phyloP scores from a whole-genome alignment of 345 rosid species.

The Camelina sativa region DNA sequence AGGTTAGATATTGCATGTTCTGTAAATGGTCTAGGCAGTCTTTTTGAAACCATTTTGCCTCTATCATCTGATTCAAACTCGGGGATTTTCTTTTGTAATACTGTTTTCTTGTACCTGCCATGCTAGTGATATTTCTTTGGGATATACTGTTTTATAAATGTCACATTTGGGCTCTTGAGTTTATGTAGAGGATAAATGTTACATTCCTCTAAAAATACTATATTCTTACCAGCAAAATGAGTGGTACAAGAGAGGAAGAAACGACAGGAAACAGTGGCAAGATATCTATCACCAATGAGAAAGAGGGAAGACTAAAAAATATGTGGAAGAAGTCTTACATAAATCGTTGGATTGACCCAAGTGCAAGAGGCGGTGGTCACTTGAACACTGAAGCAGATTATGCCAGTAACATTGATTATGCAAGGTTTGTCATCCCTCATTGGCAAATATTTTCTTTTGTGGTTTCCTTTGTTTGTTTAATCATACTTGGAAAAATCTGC shows the following conservation, averaged over 20 bases:
- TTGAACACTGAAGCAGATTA: constrained; percentile 49
- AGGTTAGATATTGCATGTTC: constrained; percentile 7
- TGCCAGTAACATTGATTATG: constrained; percentile 59
- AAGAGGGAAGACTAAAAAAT: constrained; percentile 77
- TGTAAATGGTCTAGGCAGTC: neutral
- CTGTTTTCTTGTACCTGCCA: constrained; percentile 7
- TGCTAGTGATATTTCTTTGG: constrained; percentile 16
- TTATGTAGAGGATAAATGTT: neutral
- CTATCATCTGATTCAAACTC: constrained; percentile 1
- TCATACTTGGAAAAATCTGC: neutral
- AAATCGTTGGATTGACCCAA: constrained; percentile 76
- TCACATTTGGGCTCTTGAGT: neutral
- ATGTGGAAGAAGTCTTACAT: constrained; percentile 82
- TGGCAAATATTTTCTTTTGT: neutral
- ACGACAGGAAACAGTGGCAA: constrained; percentile 47
- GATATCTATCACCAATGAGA: constrained; percentile 48
- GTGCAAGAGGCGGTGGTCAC: constrained; percentile 54
- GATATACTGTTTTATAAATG: neutral
- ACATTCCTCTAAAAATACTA: neutral
- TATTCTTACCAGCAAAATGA: constrained; percentile 57
- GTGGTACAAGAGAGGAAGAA: constrained; percentile 53
- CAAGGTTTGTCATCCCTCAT: constrained; percentile 58
- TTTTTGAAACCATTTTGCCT: constrained; percentile 6
- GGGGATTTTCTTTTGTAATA: neutral
- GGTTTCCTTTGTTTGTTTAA: constrained; percentile 17